Base-by-base conservation (phyloP, 345 rosid species). In the Salix brachista region DNA sequence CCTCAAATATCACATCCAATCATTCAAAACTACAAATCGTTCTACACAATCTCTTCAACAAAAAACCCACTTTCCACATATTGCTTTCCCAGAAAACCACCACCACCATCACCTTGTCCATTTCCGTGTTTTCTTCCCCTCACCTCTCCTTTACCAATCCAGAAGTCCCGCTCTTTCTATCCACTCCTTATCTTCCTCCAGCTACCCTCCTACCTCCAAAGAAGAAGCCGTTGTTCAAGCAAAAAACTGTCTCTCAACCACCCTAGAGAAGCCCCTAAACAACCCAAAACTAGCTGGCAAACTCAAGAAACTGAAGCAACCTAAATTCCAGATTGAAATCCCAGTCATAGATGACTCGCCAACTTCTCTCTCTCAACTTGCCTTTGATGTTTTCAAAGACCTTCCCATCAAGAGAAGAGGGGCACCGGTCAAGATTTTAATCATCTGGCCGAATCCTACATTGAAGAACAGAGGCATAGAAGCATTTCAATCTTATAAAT, bases 201-300 rank as follows among this genome's bases (percentile, higher is more conserved):
- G 19, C 52, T 46, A 78, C 68, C 89, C 95, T 70, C 92, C 95
- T 10, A 54, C 78, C 21, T 84, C 97, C 74, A 92, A 83, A 82
- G 97, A 90, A 84, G 96, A 92, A 81, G 95, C 98, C 75, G 85
- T 92, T 65, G 85, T 83, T 73, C 94, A 90, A 84, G 95, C 95
- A 82, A 92, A 87, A 72, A 91, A 88, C 78, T 92, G 92, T 80
- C 90, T 94, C 84, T 81, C 89, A 10, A 85, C 87, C 73, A 84
- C 90, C 78, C 85, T 91, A 37, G 81, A 85, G 77, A 94, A 88
- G 86, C 93, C 96, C 54, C 88, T 92, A 60, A 88, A 91, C 85
- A 92, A 90, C 79, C 94, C 93, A 21, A 92, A 87, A 75, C 89
- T 91, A 25, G 78, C 88, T 7, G 90, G 91, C 10, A 90, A 88